Base-by-base conservation (phyloP, 805 yeast genomes). In the Pichia cephalocereana region DNA sequence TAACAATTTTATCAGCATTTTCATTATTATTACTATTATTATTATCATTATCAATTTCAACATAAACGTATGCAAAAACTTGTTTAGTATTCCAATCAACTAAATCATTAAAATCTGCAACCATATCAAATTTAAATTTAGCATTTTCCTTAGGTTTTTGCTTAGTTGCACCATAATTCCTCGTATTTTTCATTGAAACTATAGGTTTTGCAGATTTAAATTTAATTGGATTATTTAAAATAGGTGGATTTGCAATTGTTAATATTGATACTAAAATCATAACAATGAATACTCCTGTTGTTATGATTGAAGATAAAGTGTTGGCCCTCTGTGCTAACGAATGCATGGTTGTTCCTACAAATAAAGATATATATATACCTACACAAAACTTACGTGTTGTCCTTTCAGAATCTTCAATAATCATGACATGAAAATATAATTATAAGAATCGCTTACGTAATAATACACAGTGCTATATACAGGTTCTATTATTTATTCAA, bases 1-100 rank as follows among this genome's bases (percentile, higher is more conserved):
- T 81, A 0, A 91, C 84, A 38, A 90, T 86, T 54, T 81, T 80
- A 2, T 42, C 44, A 18, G 42, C 40, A 8, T 17, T 17, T 17
- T 8, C 30, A 31, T 38, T 34, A 17, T 45, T 51, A n/a, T 52
- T 52, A 2, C 40, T 43, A 19, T 45, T 36, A 8, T 17, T n/a
- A 28, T 11, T 28, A 26, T 38, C 40, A 18, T 46, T 53, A 14
- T 52, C 53, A 10, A 52, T 90, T 60, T 87, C 91, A 2, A 95
- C 96, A 3, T 95, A 86, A 53, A 93, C 71, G 59, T 91, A 93
- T 6, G 83, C 86, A 59, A 93, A 91, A n/a, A 91, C 80, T 66
- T 91, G 98, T 62, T 91, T 91, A 12, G 99, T 93, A 67, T 91
- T 93, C 96, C 97, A 91, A 65, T 85, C 89, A 75, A 90, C 90